Base-by-base conservation (phyloP, 495 filamentous ascomycete genomes). In the Aspergillus asperescens region DNA sequence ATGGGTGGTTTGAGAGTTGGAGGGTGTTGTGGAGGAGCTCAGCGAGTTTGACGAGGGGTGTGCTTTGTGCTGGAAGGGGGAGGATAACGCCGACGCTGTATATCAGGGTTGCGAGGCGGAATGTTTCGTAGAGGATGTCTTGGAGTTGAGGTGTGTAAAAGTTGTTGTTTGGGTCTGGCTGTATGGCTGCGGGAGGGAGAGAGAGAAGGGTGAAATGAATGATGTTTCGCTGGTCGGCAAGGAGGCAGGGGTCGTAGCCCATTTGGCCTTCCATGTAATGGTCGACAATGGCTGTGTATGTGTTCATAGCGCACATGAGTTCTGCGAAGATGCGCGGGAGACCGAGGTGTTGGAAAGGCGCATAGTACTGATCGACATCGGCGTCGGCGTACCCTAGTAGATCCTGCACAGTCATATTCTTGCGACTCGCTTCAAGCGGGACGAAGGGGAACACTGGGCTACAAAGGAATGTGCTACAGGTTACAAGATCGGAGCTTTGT, bases 21-120 rank as follows among this genome's bases (percentile, higher is more conserved):
- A 73, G 54, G 4, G 63, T 39, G 10, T 48, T 40, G 5, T 58
- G 54, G 15, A 75, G 50, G 27, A 58, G 52, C 4, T 54, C 46
- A 1, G 69, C 62, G 1, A 75, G 60, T 12, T 31, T 39, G 0
- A 37, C 32, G 8, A 74, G 58, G 0, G 72, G 71, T 0, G 62
- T 65, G 32, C 64, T 72, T 29, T 68, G 63, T 9, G 58, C 58
- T 7, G 71, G 71, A 1, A 75, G 64, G 3, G 72, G 72, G 42
- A 75, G 70, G 38, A 73, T 51, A 7, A 75, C 66, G 32, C 69
- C 68, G 12, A 68, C 63, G 22, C 66, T 58, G 43, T 66, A 73
- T 3, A 75, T 63, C 0, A 67, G 43, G 7, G 50, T 57, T 0
- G 69, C 64, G 2, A 75, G 57, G 28, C 70, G 71, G 38, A 60